Conservation (phyloP, 257 asterid species). For the Capsicum baccatum region DNA sequence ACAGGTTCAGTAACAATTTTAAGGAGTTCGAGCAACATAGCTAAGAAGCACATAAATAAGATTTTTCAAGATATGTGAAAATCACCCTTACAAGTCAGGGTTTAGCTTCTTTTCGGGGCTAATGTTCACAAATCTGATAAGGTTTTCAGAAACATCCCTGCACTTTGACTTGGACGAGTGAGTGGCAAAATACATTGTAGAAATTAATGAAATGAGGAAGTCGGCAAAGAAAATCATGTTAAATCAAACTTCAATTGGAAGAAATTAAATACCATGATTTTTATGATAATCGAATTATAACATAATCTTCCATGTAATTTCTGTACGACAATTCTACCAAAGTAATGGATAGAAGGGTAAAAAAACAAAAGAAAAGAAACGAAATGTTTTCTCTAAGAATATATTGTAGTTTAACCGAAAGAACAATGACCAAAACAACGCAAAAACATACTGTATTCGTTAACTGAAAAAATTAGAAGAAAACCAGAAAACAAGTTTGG, state of each 20-base stretch:
- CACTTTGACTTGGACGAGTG: neutral
- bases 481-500: too few relatives aligned
- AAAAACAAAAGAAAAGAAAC: neutral
- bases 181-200: slow-evolving; percentile 3
- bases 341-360: neutral
- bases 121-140: neutral
- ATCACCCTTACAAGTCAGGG: slow-evolving; percentile 9
- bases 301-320: neutral
- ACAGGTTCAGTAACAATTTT: too few relatives aligned
- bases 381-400: neutral
- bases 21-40: too few relatives aligned
- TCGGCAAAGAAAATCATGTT: neutral
- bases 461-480: too few relatives aligned
- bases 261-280: neutral
- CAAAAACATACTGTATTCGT: too few relatives aligned
- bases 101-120: neutral
- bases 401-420: too few relatives aligned
- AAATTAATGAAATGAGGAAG: neutral
- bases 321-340: neutral
- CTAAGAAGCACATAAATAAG: slow-evolving; percentile 1
- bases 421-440: too few relatives aligned
- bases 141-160: slow-evolving; percentile 40
- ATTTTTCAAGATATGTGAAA: neutral
- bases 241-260: neutral
- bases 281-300: too few relatives aligned